Base-by-base conservation (phyloP, 1,284 basidiomycete genomes). In the Cutaneotrichosporon spelunceum region DNA sequence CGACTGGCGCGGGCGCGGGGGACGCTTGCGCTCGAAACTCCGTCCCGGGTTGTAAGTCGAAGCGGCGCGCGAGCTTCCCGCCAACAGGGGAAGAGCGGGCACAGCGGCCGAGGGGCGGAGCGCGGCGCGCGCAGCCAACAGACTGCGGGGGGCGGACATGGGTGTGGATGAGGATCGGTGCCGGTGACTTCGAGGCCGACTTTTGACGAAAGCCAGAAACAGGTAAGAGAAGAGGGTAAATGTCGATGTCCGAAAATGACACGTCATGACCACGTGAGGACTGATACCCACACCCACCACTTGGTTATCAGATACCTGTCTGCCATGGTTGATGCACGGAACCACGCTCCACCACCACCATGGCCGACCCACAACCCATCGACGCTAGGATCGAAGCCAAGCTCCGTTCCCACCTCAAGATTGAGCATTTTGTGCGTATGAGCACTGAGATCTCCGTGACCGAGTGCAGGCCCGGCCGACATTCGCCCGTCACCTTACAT, bases 1-100 rank as follows among this genome's bases (percentile, higher is more conserved):
- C 19, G 89, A 84, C 1, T 90, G 88, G 3, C 69, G 60, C 1
- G 82, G 82, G 61, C 76, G 78, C 56, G 66, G 68, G 4, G 67
- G 74, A 19, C 61, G 61, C 26, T 42, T 23, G 24, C 9, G 48
- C 33, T 27, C 23, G 27, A 42, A 42, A 42, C 39, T 42, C 39
- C 30, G 45, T 11, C 13, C 29, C 6, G 58, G 61, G 7, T 30
- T 21, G 56, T 39, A 60, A 16, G 59, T 63, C 53, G 65, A 66
- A 24, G 61, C 56, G 1, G 33, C 19, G 49, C 64, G 61, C 2
- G 59, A 60, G 7, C 58, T 54, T 26, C 58, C 49, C 19, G 55
- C 56, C 27, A 36, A 11, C 34, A 27, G 24, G 10, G 29, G 14
- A 23, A 39, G 23, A 16, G 13, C 14, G 49, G 36, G 23, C 6